Conservation (phyloP, 2,329 filamentous ascomycete genomes). For the Teratosphaeriaceae sp. region DNA sequence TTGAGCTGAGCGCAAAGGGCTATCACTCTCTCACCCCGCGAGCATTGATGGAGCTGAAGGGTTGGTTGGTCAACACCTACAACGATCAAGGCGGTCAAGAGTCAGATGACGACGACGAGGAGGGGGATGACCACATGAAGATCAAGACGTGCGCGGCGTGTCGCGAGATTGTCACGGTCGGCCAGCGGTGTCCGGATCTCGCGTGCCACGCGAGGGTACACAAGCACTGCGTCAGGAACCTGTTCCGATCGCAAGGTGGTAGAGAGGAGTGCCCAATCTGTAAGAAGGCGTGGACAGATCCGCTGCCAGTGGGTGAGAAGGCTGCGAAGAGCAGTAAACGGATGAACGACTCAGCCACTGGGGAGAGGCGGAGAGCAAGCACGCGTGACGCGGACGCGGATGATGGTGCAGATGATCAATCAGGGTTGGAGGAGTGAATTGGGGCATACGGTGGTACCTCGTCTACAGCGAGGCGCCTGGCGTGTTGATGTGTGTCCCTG, state of each 20-base stretch:
- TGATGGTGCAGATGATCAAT: constrained; percentile 11
- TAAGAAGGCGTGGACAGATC: constrained; percentile 45
- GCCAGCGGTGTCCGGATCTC: constrained; percentile 65
- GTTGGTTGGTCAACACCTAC: constrained; percentile 82
- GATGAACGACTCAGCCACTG: constrained; percentile 12
- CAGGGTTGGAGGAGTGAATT: no score
- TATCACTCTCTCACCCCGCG: constrained; percentile 74
- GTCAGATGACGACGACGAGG: constrained; percentile 39
- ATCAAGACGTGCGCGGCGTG: constrained; percentile 88
- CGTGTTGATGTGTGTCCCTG: no score
- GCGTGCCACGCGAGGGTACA: constrained; percentile 68
- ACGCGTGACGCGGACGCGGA: constrained; percentile 13
- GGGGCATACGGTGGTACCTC: neutral
- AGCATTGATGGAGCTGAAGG: constrained; percentile 74
- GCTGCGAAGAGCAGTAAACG: constrained; percentile 28
- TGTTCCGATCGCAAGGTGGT: constrained; percentile 58
- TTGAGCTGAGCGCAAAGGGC: constrained; percentile 63
- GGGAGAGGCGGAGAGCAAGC: constrained; percentile 12
- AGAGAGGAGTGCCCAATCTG: constrained; percentile 58
- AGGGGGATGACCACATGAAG: constrained; percentile 54
- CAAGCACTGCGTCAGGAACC: constrained; percentile 65
- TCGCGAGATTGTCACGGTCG: constrained; percentile 79
- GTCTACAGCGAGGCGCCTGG: constrained; percentile 15
- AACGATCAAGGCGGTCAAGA: constrained; percentile 62
- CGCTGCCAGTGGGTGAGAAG: constrained; percentile 48